phyloP scores from a whole-genome alignment of 148 eudicot species.

The Arbutus unedo region DNA sequence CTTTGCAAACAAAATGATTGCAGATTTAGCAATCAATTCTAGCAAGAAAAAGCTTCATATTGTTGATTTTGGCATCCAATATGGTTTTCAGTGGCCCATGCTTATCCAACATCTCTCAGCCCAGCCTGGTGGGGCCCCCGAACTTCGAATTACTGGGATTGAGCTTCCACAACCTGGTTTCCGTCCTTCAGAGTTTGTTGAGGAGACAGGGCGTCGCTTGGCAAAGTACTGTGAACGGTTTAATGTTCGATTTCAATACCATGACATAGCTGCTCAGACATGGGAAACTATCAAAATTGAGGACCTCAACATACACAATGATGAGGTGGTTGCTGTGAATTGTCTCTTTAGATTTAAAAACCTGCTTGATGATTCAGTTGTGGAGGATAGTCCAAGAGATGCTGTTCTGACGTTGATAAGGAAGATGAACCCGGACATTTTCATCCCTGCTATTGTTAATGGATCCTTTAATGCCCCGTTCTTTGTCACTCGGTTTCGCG shows the following conservation, averaged over 20 bases:
- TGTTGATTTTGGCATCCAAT: conserved; percentile 41
- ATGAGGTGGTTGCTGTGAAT: conserved; percentile 40
- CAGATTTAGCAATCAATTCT: conserved; percentile 16
- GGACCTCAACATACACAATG: conserved; percentile 31
- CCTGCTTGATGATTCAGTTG: conserved; percentile 39
- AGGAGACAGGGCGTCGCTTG: conserved; percentile 44
- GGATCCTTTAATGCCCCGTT: conserved; percentile 40
- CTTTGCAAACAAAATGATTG: conserved; percentile 32
- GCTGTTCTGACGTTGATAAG: conserved; percentile 32
- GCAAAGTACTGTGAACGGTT: conserved; percentile 35
- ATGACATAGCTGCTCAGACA: conserved; percentile 41
- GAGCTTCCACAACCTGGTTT: conserved; percentile 42
- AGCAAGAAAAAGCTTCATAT: conserved; percentile 32
- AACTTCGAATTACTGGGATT: conserved; percentile 43
- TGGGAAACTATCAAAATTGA: conserved; percentile 39
- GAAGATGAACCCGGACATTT: conserved; percentile 28
- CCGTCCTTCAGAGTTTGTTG: conserved; percentile 38
- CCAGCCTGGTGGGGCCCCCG: too few species aligned
- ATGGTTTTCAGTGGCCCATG: conserved; percentile 51
- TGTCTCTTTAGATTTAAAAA: conserved; percentile 27
- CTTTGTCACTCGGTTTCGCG: conserved; percentile 47
- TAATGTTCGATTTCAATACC: conserved; percentile 38
- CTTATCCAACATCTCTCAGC: conserved; percentile 29
- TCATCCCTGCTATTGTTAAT: conserved; percentile 25
- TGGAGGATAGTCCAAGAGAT: conserved; percentile 38